Percentiles rank a stretch among this genome's conserved stretches.
These are phyloP conservation scores for Sungouiella blattae DNA, from an alignment of 805 yeast genomes.

Conservation along the genomic window DNA sequence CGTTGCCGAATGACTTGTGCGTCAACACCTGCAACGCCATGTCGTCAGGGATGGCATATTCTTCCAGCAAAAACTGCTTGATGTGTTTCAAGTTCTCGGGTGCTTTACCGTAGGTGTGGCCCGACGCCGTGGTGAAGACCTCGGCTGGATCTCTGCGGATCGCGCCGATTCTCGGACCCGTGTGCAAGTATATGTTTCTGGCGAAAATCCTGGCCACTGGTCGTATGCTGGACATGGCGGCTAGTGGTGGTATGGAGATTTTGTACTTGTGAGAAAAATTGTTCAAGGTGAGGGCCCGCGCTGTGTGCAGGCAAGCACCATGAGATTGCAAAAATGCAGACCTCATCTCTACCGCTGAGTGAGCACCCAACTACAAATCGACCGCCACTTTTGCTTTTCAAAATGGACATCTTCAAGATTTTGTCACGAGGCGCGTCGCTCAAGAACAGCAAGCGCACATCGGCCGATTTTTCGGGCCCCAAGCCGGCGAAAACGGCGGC, in stretches of 20 bases:
- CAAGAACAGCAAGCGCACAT: slow-evolving; percentile 49
- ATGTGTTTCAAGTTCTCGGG: slow-evolving; percentile 47
- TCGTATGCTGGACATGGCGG: slow-evolving; percentile 13
- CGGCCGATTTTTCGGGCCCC: slow-evolving; percentile 40
- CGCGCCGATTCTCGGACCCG: slow-evolving; percentile 63
- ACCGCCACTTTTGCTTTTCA: too few species aligned
- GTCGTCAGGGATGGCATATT: slow-evolving; percentile 55
- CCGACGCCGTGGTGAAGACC: slow-evolving; percentile 28
- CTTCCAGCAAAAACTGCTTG: slow-evolving; percentile 44
- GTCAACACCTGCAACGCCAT: slow-evolving; percentile 77
- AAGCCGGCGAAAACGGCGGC: slow-evolving; percentile 22
- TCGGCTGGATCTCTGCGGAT: slow-evolving; percentile 68
- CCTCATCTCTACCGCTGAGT: too few species aligned
- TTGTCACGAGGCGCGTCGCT: slow-evolving; percentile 83
- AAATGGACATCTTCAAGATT: slow-evolving; percentile 89
- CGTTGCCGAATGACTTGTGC: slow-evolving; percentile 94
- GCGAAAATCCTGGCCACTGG: slow-evolving; percentile 7
- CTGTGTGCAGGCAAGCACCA: slow-evolving; percentile 7
- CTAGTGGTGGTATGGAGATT: background rate
- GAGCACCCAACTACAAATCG: too few species aligned
- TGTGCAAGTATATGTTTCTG: slow-evolving; percentile 39
- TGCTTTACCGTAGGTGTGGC: slow-evolving; percentile 49
- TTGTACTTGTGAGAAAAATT: slow-evolving; percentile 1
- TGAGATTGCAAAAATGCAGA: too few species aligned
- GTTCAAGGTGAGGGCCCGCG: background rate